Percentiles rank a stretch among this genome's conserved stretches.
These are phyloP conservation scores for Austroboletus eburneus DNA, from an alignment of 768 basidiomycete genomes.

Conservation along the genomic window DNA sequence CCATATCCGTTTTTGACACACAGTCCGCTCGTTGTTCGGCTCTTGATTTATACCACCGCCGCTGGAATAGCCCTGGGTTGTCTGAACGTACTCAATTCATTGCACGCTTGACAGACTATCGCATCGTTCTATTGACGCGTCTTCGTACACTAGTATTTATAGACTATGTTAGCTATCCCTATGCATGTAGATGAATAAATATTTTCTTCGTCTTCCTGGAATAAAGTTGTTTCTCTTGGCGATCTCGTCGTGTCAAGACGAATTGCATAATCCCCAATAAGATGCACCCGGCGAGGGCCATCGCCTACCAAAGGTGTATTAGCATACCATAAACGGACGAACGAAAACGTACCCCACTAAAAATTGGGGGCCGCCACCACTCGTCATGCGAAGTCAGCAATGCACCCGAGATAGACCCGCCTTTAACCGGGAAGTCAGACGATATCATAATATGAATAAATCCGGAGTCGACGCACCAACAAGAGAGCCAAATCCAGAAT, in stretches of 20 bases:
- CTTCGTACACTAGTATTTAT: background rate
- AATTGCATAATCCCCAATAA: constrained; percentile 8
- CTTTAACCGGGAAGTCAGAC: constrained; percentile 24
- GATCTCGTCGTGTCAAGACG: constrained; percentile 1
- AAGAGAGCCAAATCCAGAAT: constrained; percentile 17
- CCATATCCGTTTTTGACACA: constrained; percentile 82
- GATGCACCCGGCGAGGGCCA: constrained; percentile 2
- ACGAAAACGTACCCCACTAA: constrained; percentile 36
- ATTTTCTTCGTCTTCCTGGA: background rate
- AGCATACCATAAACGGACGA: background rate
- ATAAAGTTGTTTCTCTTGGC: too few relatives aligned
- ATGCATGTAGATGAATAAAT: background rate
- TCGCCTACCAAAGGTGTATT: constrained; percentile 3
- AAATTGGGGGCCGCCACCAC: constrained; percentile 56
- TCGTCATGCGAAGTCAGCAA: constrained; percentile 47
- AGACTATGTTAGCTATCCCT: background rate
- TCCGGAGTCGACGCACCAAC: constrained; percentile 13
- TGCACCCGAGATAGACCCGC: constrained; percentile 55
- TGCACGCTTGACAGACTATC: constrained; percentile 39
- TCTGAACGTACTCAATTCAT: constrained; percentile 55
- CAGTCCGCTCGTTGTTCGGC: constrained; percentile 46
- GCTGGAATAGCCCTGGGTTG: constrained; percentile 49
- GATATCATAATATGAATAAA: background rate
- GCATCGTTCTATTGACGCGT: too few relatives aligned
- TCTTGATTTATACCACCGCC: constrained; percentile 56